Base-by-base conservation (phyloP, 75 land plant species). In the Cupressus sempervirens region DNA sequence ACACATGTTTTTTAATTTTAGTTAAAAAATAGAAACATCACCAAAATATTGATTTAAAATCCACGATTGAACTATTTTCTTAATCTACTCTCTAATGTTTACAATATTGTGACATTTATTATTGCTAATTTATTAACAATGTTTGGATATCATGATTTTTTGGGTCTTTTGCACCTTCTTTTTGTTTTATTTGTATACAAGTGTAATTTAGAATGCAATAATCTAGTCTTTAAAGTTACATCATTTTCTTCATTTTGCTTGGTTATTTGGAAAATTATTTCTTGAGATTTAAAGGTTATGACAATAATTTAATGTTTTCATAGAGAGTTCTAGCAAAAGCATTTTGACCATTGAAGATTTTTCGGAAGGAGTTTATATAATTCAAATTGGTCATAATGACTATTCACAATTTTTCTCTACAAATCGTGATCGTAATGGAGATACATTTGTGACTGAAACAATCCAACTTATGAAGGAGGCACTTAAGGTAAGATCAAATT, bases 371-470 rank as follows among this genome's bases (percentile, higher is more conserved):
- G 58, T 86, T 38, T 83, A 86, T 62, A 67, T 83, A 3, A n/a
- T 86, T 67, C 86, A 86, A 26, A 32, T 52, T 83, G 86, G 85
- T 35, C 84, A 75, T 38, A 86, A 86, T 83, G 88, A 86, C 84
- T 86, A 86, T 65, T 36, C 30, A 30, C 34, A 58, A 26, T 65
- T 35, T 83, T 16, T 26, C 26, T 13, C 4, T 5, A 18, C 10
- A 29, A 58, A 83, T 4, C 84, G 50, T 29, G 29, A 13, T 32
- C 65, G 41, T 34, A 58, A 83, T 62, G 23, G 18, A 13, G 38
- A 68, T 26, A 34, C 26, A 40, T 58, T 36, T 62, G 84, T 62
- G n/a, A 30, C 3, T 35, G 43, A 16, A 15, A 83, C 84, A 16
- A 53, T 83, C 56, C 23, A 36, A 35, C 5, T 40, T 15, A 30